These are phyloP conservation scores for Flaveria bidentis DNA, from an alignment of 129 eudicot genomes.

Conservation along the genomic window DNA sequence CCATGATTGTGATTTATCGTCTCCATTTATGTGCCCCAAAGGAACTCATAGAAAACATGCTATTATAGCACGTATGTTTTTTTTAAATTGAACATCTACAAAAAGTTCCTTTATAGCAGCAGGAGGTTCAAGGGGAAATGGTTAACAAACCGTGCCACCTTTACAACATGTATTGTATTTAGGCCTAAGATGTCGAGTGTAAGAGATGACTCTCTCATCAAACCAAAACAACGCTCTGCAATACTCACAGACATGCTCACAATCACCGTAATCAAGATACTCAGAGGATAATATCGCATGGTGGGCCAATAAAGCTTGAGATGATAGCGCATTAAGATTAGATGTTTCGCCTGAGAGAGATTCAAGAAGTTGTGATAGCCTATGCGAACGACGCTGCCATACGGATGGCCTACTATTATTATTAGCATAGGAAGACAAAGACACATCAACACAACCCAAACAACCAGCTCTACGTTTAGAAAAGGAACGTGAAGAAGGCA, in stretches of 20 bases:
- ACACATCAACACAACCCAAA: too few relatives aligned
- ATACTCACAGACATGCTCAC: background rate
- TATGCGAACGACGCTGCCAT: too few relatives aligned
- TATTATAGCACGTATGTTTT: background rate
- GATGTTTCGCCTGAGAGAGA: too few relatives aligned
- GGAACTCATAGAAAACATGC: background rate
- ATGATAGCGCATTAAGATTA: too few relatives aligned
- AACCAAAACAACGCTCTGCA: background rate
- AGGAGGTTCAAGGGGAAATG: background rate
- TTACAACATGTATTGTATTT: background rate
- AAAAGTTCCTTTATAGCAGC: background rate
- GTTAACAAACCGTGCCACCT: background rate
- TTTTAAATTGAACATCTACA: background rate
- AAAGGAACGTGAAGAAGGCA: too few relatives aligned
- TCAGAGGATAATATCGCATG: background rate
- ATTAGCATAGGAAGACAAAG: too few relatives aligned
- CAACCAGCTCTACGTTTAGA: too few relatives aligned
- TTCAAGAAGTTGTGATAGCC: too few relatives aligned
- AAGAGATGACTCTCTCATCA: background rate
- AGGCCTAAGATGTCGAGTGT: background rate
- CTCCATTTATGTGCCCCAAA: background rate
- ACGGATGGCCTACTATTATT: too few relatives aligned
- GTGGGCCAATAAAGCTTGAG: too few relatives aligned
- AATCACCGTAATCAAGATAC: background rate
- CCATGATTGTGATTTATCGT: background rate